Conservation (phyloP, 805 yeast genomes). For the Ogataea ganodermae region DNA sequence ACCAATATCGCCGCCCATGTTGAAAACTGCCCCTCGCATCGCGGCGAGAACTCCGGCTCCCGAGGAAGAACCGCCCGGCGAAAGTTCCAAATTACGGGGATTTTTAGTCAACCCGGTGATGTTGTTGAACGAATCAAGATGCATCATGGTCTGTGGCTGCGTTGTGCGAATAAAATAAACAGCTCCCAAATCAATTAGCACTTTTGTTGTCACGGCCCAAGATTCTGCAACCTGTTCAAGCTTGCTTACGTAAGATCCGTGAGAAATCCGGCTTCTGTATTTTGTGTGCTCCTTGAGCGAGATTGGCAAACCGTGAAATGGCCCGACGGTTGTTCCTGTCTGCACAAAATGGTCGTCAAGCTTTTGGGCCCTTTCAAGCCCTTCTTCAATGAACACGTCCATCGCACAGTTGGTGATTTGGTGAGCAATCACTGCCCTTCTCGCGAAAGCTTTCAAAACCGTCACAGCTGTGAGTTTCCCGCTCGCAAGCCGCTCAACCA, state of each 20-base stretch:
- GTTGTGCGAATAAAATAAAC: constrained; percentile 57
- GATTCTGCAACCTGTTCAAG: constrained; percentile 26
- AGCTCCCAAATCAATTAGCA: constrained; percentile 49
- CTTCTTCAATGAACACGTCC: constrained; percentile 56
- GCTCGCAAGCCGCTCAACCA: constrained; percentile 11
- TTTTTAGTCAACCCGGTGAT: constrained; percentile 11
- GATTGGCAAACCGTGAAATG: constrained; percentile 64
- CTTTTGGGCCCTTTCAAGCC: constrained; percentile 53
- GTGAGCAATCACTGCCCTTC: constrained; percentile 58
- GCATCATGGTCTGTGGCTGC: constrained; percentile 54
- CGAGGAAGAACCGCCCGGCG: constrained; percentile 63
- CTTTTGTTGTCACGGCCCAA: constrained; percentile 41
- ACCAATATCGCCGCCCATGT: constrained; percentile 64
- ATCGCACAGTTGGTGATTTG: constrained; percentile 47
- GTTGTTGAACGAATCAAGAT: constrained; percentile 50
- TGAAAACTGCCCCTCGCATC: constrained; percentile 57
- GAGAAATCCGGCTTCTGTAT: constrained; percentile 48
- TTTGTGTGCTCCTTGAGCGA: constrained; percentile 45
- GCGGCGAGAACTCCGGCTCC: constrained; percentile 63
- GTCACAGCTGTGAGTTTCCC: constrained; percentile 44
- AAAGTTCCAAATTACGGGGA: constrained; percentile 31
- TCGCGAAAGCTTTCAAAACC: constrained; percentile 54
- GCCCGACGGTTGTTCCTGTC: constrained; percentile 56
- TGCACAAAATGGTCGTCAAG: constrained; percentile 52
- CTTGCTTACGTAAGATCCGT: constrained; percentile 49